Evolutionary conservation across 768 basidiomycete genomes (phyloP), one percentile per base, ranked within the genome.

Genomic region (Macrolepiota dolichaula): DNA sequence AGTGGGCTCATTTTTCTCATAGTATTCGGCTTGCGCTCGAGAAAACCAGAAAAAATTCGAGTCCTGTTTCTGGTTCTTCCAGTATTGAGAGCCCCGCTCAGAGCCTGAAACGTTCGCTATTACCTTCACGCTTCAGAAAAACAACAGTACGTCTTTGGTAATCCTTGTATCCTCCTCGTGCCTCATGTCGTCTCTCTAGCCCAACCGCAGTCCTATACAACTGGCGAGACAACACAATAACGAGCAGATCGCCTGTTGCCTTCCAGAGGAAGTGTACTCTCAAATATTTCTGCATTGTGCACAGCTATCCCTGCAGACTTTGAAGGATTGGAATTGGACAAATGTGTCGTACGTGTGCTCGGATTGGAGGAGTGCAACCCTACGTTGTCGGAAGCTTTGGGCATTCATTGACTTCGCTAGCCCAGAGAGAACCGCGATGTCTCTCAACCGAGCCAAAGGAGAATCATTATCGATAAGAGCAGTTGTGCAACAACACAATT

Each of bases 361-460:
- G 12, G 54, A 64, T 51, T 79, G 78, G 78, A 70, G 77, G 58
- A 62, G 61, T 27, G 64, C 68, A 24, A 74, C 76, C 17, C 66
- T 77, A 13, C 62, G 68, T n/a, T 70, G 66, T 46, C 68, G 56
- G 19, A 70, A 71, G 15, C 63, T 78, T 24, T 79, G 77, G 78
- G 66, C 69, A 51, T 70, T 71, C 61, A 68, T 78, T 64, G 78
- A 79, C 59, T 79, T 77, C 56, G 71, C 76, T 1, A 69, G 75
- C 64, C 71, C 75, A 4, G 68, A 60, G 64, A 72, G 72, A 70
- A 72, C 67, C 27, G 61, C 68, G 42, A 52, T 76, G 32, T 73
- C 74, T 7, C 65, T 74, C 27, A 51, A 59, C 25, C 70, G 77
- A 25, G 73, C 76, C 12, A 73, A 72, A 56, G 69, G 67, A 52